Evolutionary conservation across 345 rosid species (phyloP), one percentile per base, ranked within the genome.

Genomic region (Ricinus communis): DNA sequence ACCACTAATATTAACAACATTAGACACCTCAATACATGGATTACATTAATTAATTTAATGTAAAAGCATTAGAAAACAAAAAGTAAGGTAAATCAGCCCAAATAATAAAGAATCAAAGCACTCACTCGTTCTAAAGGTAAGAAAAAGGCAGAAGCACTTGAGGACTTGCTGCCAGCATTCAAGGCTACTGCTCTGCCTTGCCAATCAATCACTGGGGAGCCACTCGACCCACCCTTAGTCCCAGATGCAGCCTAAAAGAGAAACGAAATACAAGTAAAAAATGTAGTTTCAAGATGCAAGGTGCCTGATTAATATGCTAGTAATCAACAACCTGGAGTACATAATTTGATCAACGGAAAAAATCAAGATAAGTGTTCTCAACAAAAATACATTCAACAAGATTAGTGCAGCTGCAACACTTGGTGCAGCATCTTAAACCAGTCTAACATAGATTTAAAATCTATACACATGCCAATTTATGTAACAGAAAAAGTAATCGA

Each of bases 201-300:
- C 87, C 93, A 85, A 84, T 95, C 93, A 78, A 95, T 89, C 74
- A 92, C 97, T 3, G 97, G 99, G 75, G 99, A 95, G 71, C 99
- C 99, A 85, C 99, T 95, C 71, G 99, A 95, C 47, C 99, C 99
- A 76, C 96, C 96, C 80, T 95, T 92, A 33, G 97, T 92, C 68
- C 99, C 99, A 19, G 97, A 92, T 63, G 97, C 99, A 67, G 99
- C 99, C 99, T 95, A 79, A 45, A 76, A 76, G 45, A 62, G 22
- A 62, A 68, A 0, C 70, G 22, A 52, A 69, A 40, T 27, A 61
- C 22, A 64, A 47, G 65, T 56, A 25, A 18, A 14, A 46, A 16
- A 3, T 18, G 7, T 14, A n/a, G 45, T 25, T 43, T n/a, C 52
- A 28, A 28, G 38, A 28, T 16, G 16, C 33, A 47, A 24, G 21